Percentiles rank a stretch among this genome's conserved stretches.
These are phyloP conservation scores for Ogataea zsoltii DNA, from an alignment of 805 yeast species.

Conservation along the genomic window DNA sequence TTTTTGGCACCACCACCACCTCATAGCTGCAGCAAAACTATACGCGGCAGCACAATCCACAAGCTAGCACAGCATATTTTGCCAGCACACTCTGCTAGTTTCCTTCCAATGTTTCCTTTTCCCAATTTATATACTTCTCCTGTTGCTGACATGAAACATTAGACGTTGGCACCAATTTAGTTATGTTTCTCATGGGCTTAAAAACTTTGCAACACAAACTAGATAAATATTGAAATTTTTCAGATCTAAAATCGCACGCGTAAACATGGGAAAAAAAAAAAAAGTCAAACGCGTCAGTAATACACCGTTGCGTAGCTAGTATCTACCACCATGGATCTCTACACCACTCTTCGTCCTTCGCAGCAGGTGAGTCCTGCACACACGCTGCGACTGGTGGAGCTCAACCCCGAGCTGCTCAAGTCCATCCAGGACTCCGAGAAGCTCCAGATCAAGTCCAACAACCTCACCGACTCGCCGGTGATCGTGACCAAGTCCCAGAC, in stretches of 20 bases:
- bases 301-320: no score
- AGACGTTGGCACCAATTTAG: no score
- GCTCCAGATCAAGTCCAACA: slow-evolving; percentile 23
- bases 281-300: background rate
- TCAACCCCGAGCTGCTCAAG: slow-evolving; percentile 48
- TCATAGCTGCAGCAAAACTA: no score
- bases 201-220: no score
- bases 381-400: slow-evolving; percentile 51
- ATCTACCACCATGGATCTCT: slow-evolving; percentile 30
- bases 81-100: no score
- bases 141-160: background rate
- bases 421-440: slow-evolving; percentile 32
- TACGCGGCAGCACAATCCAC: no score
- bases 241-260: background rate
- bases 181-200: no score
- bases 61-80: background rate
- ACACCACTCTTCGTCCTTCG: slow-evolving; percentile 30
- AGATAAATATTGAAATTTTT: background rate
- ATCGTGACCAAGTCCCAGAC: slow-evolving; percentile 61
- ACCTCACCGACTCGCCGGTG: slow-evolving; percentile 43
- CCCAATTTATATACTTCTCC: background rate
- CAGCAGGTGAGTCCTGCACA: slow-evolving; percentile 9
- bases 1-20: no score
- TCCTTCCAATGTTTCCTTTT: background rate
- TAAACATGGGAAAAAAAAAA: background rate